Base-by-base conservation (phyloP, 306 rosid genomes). In the Glycine tomentella region DNA sequence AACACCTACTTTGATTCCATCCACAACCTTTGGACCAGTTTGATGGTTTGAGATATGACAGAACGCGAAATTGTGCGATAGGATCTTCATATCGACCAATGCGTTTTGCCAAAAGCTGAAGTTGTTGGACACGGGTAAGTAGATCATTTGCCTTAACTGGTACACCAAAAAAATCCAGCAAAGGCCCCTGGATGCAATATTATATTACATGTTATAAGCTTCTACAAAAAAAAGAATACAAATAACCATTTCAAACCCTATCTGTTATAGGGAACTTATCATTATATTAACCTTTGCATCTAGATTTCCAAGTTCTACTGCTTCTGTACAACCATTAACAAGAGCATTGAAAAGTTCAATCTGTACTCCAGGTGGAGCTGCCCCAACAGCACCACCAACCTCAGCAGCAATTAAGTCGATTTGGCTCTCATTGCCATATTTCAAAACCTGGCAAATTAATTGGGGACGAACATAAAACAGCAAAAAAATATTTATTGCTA, bases 21-120 rank as follows among this genome's bases (percentile, higher is more conserved):
- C 99, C 99, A 77, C 99, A 96, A 71, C 99, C 99, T 88, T 96
- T 96, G 6, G 99, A 93, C 99, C 99, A 96, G 81, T 92, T 96
- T 81, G 99, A 85, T 86, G 98, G 99, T 72, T 96, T 96, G 76
- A 96, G 94, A 84, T 90, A 88, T 7, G 81, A 85, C 80, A 96
- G 83, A 72, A 88, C 97, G 58, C 97, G 99, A 62, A 96, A 93
- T 77, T 96, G 99, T 48, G 90, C 88, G 84, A 96, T 82, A 57
- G 99, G 99, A 86, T 96, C 91, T 55, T 93, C 97, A 87, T 93
- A 96, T 33, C 97, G 93, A 83, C 90, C 88, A 59, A 96, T 96
- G 83, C 98, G 97, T 86, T 93, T 96, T 38, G 93, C 97, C 45
- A 96, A 84, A 78, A 93, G 91, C 76, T 96, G 97, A 83, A 96